Percentiles rank a stretch among this genome's conserved stretches.
phyloP scores from a whole-genome alignment of 208 protist species.

The Trypanosoma conorhini region DNA sequence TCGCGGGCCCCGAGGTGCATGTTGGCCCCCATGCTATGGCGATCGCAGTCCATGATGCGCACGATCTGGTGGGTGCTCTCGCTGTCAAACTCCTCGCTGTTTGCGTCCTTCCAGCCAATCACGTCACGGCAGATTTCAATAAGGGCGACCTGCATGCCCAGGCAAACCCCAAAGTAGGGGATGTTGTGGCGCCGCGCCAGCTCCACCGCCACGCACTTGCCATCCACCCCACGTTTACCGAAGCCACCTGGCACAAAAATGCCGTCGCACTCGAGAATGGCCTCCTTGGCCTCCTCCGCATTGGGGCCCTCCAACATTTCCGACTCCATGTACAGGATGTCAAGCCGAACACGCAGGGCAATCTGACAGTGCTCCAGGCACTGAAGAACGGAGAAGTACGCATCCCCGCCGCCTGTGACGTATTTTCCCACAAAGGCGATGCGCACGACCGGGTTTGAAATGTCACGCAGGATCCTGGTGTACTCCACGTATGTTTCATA shows the following conservation, averaged over 20 bases:
- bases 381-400: constrained; percentile 98
- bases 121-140: constrained; percentile 96
- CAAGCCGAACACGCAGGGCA: constrained; percentile 89
- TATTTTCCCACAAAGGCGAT: constrained; percentile 99
- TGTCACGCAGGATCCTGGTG: constrained; percentile 67
- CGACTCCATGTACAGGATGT: constrained; percentile 95
- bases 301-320: constrained; percentile 78
- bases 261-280: constrained; percentile 89
- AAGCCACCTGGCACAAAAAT: constrained; percentile 99
- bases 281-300: constrained; percentile 63
- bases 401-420: constrained; percentile 93
- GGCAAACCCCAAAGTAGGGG: constrained; percentile 98
- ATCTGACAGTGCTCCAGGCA: constrained; percentile 96
- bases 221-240: constrained; percentile 97
- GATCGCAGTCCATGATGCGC: constrained; percentile 98
- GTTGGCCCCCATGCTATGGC: constrained; percentile 96
- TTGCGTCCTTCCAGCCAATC: constrained; percentile 91
- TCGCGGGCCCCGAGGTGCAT: constrained; percentile 98
- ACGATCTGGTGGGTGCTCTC: constrained; percentile 90
- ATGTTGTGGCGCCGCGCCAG: constrained; percentile 96
- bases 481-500: constrained; percentile 82
- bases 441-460: constrained; percentile 73
- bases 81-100: constrained; percentile 95
- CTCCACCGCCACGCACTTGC: constrained; percentile 95
- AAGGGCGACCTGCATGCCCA: constrained; percentile 98